A percentile compares a stretch with the other conserved stretches of the same genome.
Evolutionary conservation across 441 rosid genomes (phyloP).

Genomic region (Populus trichocarpa): DNA sequence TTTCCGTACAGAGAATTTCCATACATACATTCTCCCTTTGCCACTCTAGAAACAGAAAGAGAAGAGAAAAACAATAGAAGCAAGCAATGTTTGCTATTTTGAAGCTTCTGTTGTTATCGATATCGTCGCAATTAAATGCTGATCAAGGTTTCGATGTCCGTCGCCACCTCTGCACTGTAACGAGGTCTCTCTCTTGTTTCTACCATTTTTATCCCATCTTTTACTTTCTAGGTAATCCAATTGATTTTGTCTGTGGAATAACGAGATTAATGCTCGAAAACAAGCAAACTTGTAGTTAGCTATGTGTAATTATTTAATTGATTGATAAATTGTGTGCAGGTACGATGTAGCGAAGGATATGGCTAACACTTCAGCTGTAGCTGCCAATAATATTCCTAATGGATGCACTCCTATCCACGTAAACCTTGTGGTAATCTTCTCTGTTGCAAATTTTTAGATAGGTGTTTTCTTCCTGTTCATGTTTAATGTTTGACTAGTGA

Average conservation of each 20-base stretch:
- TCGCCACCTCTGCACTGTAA: constrained; percentile 67
- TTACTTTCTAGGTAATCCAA: background rate
- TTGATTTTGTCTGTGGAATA: background rate
- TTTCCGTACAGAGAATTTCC: background rate
- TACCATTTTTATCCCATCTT: background rate
- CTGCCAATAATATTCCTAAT: constrained; percentile 40
- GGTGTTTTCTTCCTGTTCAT: background rate
- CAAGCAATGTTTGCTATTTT: background rate
- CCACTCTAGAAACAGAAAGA: background rate
- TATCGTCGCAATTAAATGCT: constrained; percentile 12
- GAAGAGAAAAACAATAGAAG: background rate
- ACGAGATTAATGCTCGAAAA: background rate
- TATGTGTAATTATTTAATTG: background rate
- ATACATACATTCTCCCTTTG: background rate
- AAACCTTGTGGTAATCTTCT: constrained; percentile 73
- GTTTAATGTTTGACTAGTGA: background rate
- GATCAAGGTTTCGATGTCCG: constrained; percentile 70
- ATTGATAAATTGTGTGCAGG: constrained; percentile 35
- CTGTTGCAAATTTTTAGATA: background rate
- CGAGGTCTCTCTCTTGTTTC: constrained; percentile 46
- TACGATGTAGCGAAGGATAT: constrained; percentile 57
- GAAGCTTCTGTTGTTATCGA: background rate
- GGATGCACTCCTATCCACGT: constrained; percentile 80
- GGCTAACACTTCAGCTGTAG: constrained; percentile 29
- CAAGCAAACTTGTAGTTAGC: background rate